A percentile compares a stretch with the other conserved stretches of the same genome.
Conservation (phyloP, 495 filamentous ascomycete genomes). For the Bryoglossum gracile region DNA sequence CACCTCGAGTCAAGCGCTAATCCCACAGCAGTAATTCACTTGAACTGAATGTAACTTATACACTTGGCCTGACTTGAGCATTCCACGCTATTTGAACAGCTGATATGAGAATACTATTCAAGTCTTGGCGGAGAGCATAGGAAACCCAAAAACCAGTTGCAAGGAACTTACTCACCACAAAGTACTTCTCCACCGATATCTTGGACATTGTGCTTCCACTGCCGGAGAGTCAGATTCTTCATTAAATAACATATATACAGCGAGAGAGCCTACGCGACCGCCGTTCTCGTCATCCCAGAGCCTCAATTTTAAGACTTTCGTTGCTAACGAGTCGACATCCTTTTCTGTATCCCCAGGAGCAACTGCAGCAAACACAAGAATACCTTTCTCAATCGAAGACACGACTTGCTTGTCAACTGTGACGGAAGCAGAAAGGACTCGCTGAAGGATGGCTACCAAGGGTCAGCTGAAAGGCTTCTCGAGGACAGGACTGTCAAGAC, state of each 20-base stretch:
- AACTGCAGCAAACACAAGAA: conserved; percentile 87
- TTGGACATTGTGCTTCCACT: conserved; percentile 87
- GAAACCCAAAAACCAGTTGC: too few species aligned
- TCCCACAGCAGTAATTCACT: too few species aligned
- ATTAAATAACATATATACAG: conserved; percentile 15
- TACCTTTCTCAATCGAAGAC: conserved; percentile 80
- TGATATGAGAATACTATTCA: too few species aligned
- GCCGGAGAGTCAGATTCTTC: conserved; percentile 6
- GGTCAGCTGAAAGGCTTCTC: too few species aligned
- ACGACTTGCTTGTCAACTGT: conserved; percentile 88
- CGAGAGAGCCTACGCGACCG: conserved; percentile 38
- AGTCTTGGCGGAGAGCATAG: too few species aligned
- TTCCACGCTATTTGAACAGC: too few species aligned
- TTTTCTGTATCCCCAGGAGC: conserved; percentile 85
- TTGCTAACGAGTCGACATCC: conserved; percentile 75
- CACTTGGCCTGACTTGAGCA: too few species aligned
- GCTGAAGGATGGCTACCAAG: conserved; percentile 75
- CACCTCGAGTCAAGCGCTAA: too few species aligned
- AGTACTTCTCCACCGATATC: conserved; percentile 86
- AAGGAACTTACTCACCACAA: conserved; percentile 70
- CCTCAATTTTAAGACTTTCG: conserved; percentile 81
- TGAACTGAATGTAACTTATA: too few species aligned
- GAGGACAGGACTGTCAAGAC: not conserved
- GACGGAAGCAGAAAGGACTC: conserved; percentile 95
- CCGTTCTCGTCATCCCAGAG: conserved; percentile 73